Conservation (phyloP, 371 early-diverging fungal species). For the Mucor mucedo region DNA sequence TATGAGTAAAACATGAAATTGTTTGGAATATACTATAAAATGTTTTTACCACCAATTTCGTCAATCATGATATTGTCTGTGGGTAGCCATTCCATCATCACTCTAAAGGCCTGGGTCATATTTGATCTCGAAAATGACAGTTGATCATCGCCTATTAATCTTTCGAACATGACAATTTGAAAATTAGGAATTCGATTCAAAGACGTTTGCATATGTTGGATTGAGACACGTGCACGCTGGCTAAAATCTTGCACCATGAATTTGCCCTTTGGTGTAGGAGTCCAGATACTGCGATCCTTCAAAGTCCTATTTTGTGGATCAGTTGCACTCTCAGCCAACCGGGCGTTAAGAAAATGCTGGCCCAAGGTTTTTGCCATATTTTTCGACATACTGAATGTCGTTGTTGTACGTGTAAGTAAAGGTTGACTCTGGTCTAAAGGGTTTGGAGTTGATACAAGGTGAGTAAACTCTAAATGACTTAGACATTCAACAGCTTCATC, state of each 20-base stretch:
- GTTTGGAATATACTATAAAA: background rate
- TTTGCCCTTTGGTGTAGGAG: conserved; percentile 59
- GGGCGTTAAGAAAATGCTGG: conserved; percentile 62
- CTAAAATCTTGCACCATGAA: conserved; percentile 54
- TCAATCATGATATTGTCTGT: conserved; percentile 40
- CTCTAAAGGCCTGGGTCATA: conserved; percentile 58
- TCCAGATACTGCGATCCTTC: conserved; percentile 58
- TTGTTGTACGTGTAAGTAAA: conserved; percentile 49
- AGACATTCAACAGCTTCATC: conserved; percentile 61
- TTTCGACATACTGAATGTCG: conserved; percentile 56
- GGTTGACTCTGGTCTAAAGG: conserved; percentile 46
- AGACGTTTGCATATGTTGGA: conserved; percentile 34
- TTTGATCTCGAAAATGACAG: conserved; percentile 50
- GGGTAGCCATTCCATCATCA: conserved; percentile 59
- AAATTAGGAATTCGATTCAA: conserved; percentile 35
- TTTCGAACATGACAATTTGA: conserved; percentile 42
- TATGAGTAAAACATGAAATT: background rate
- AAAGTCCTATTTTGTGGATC: conserved; percentile 57
- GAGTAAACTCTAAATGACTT: conserved; percentile 55
- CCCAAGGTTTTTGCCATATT: conserved; percentile 63
- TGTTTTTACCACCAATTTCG: conserved; percentile 46
- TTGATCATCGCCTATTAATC: conserved; percentile 41
- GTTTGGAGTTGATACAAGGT: conserved; percentile 57
- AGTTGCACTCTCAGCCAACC: conserved; percentile 53
- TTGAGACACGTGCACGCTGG: conserved; percentile 39